Evolutionary conservation across 129 eudicot species (phyloP).

Genomic region (Kitagawia praeruptora): DNA sequence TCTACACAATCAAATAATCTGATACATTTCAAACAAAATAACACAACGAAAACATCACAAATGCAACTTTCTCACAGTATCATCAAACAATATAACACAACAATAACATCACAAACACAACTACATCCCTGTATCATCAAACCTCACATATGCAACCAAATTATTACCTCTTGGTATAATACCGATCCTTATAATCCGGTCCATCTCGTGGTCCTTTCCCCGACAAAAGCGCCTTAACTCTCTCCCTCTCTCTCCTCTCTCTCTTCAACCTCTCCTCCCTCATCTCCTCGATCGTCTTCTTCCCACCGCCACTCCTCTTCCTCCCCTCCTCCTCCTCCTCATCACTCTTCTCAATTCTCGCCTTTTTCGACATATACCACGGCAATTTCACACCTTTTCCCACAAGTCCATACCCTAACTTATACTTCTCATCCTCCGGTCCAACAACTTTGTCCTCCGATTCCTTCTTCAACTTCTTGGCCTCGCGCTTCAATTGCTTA

Average conservation of each 20-base stretch:
- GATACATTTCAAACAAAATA: too few relatives aligned
- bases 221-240: constrained; percentile 55
- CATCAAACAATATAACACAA: not conserved
- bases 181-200: constrained; percentile 18
- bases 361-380: constrained; percentile 62
- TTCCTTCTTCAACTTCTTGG: not conserved
- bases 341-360: constrained; percentile 6
- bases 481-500: constrained; percentile 57
- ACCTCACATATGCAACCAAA: not conserved
- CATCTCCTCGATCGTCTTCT: constrained; percentile 68
- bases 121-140: not conserved
- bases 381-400: constrained; percentile 94
- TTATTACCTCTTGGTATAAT: constrained; percentile 37
- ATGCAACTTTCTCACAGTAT: not conserved
- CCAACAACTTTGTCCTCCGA: constrained; percentile 40
- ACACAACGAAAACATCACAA: not conserved
- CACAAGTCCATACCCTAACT: constrained; percentile 80
- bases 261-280: constrained; percentile 91
- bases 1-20: not conserved
- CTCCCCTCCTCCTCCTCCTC: constrained; percentile 5
- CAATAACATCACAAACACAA: not conserved
- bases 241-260: constrained; percentile 72
- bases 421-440: constrained; percentile 86
- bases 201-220: constrained; percentile 24
- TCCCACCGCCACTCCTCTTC: constrained; percentile 16